Evolutionary conservation across 306 rosid genomes (phyloP).

Genomic region (Crotalaria pallida): DNA sequence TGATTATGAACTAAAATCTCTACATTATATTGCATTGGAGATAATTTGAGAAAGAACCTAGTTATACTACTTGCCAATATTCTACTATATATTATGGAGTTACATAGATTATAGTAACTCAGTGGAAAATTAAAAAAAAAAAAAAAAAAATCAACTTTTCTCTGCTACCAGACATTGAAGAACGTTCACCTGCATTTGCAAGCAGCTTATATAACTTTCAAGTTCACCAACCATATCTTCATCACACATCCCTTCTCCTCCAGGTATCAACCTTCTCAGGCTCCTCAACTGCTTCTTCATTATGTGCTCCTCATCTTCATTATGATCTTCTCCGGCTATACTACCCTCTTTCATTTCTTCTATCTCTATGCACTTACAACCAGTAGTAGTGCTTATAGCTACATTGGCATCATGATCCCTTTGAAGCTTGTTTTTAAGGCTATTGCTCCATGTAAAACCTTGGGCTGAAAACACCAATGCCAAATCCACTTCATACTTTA

Average conservation of each 20-base stretch:
- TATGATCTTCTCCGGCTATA: background rate
- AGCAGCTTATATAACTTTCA: slow-evolving; percentile 54
- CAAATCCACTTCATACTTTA: slow-evolving; percentile 61
- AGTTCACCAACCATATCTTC: slow-evolving; percentile 43
- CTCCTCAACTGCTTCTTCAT: slow-evolving; percentile 8
- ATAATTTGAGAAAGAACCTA: background rate
- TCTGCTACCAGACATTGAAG: slow-evolving; percentile 46
- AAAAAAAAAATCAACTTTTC: slow-evolving; percentile 7
- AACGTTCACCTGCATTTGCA: slow-evolving; percentile 62
- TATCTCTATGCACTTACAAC: background rate
- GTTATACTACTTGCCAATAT: background rate
- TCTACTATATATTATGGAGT: too few relatives aligned
- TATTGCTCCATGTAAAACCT: slow-evolving; percentile 58
- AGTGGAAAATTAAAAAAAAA: background rate
- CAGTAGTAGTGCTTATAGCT: background rate
- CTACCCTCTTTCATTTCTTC: background rate
- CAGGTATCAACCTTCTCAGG: slow-evolving; percentile 47
- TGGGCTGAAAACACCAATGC: slow-evolving; percentile 62
- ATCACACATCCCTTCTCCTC: slow-evolving; percentile 50
- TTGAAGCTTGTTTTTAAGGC: slow-evolving; percentile 48
- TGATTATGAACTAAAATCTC: background rate
- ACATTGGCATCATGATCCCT: slow-evolving; percentile 2
- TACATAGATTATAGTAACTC: background rate
- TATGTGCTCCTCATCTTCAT: slow-evolving; percentile 25
- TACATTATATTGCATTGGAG: slow-evolving; percentile 4